Evolutionary conservation across 805 yeast species (phyloP).

Genomic region (Starmerella lactis-condensi): DNA sequence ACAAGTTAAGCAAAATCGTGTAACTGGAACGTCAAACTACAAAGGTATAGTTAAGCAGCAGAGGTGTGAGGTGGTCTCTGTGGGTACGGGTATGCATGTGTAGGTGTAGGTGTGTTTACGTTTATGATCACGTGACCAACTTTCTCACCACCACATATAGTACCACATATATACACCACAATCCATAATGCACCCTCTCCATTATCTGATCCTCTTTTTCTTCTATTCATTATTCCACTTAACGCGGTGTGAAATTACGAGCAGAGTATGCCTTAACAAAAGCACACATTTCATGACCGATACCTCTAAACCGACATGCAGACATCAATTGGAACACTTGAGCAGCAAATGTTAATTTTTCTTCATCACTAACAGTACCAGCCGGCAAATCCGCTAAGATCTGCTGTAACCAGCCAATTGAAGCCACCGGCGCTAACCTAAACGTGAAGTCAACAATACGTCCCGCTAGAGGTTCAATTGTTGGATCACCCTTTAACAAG

Average conservation of each 20-base stretch:
- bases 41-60: neutral
- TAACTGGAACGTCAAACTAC: too few species aligned
- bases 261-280: constrained; percentile 31
- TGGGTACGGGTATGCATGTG: neutral
- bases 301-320: constrained; percentile 53
- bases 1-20: too few species aligned
- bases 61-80: neutral
- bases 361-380: constrained; percentile 45
- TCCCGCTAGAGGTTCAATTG: constrained; percentile 11
- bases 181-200: neutral
- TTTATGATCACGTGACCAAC: too few species aligned
- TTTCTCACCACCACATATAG: too few species aligned
- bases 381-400: constrained; percentile 42
- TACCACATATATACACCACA: neutral
- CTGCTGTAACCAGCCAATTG: constrained; percentile 44
- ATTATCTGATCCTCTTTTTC: neutral
- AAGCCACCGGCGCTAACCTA: constrained; percentile 24
- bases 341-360: constrained; percentile 40
- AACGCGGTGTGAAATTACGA: constrained; percentile 14
- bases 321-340: constrained; percentile 20
- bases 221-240: constrained; percentile 1
- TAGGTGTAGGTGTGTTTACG: neutral
- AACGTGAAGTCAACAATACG: constrained; percentile 11
- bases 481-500: constrained; percentile 44
- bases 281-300: constrained; percentile 52